Evolutionary conservation across 176 grass and related monocot species (phyloP).

Genomic region (Raddia distichophylla): DNA sequence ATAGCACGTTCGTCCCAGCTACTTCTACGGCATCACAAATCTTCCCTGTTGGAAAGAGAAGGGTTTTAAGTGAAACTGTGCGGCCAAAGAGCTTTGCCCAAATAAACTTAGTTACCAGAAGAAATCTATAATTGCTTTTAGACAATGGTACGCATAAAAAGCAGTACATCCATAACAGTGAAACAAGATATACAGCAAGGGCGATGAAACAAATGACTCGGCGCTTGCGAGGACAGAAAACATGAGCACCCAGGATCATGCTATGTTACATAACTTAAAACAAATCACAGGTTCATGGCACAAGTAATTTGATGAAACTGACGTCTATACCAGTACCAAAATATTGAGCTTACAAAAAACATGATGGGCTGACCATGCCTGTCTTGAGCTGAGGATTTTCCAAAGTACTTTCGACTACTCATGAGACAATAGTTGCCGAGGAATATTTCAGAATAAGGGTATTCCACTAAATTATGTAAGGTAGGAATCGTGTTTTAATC

Average conservation of each 20-base stretch:
- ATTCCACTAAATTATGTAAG: conserved; percentile 5
- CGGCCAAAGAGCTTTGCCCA: neutral
- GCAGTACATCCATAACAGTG: neutral
- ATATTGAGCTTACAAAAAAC: neutral
- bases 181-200: neutral
- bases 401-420: too few species aligned
- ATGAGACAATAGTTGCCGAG: neutral
- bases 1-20: conserved; percentile 81
- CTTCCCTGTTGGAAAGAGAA: conserved; percentile 55
- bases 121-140: neutral
- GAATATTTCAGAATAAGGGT: neutral
- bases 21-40: conserved; percentile 81
- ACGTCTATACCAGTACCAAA: neutral
- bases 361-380: neutral
- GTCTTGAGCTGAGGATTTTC: neutral
- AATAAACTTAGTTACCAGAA: neutral
- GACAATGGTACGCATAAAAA: neutral
- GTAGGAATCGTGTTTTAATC: neutral
- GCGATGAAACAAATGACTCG: neutral
- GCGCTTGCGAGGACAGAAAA: neutral
- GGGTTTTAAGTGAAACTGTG: neutral
- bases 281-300: neutral
- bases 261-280: neutral
- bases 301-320: neutral
- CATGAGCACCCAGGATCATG: neutral